Conservation (phyloP, 352 stramenopile species). For the Phytopythium kandeliae region DNA sequence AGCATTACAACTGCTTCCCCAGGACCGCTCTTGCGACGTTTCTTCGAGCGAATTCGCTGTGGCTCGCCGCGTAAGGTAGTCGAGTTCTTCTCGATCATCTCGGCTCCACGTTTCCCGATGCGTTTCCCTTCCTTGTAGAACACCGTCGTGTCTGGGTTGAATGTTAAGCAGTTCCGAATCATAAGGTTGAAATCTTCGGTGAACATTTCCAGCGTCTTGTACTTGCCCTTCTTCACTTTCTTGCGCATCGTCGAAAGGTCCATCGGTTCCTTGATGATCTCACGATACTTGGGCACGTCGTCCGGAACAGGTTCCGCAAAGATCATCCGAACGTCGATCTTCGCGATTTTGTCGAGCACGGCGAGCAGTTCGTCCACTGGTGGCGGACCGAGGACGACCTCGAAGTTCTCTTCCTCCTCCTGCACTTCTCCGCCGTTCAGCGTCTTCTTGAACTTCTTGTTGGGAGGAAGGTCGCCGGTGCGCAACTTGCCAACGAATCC, state of each 20-base stretch:
- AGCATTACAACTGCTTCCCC: constrained; percentile 65
- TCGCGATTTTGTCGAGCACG: constrained; percentile 78
- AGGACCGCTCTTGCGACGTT: constrained; percentile 55
- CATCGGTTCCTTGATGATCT: constrained; percentile 84
- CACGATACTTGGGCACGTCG: constrained; percentile 78
- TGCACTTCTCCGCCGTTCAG: constrained; percentile 32
- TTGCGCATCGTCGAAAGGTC: constrained; percentile 80
- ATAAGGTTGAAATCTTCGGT: constrained; percentile 79
- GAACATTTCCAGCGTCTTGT: constrained; percentile 79
- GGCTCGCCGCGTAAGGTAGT: constrained; percentile 58
- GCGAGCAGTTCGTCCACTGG: constrained; percentile 59
- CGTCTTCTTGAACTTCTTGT: constrained; percentile 77
- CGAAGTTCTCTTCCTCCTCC: constrained; percentile 78
- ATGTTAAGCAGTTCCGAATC: constrained; percentile 85
- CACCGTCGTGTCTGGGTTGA: constrained; percentile 81
- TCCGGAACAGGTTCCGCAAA: constrained; percentile 83
- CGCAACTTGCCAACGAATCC: constrained; percentile 66
- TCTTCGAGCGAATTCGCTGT: constrained; percentile 70
- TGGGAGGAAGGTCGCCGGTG: constrained; percentile 54
- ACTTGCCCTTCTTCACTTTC: constrained; percentile 74
- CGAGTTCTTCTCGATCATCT: constrained; percentile 72
- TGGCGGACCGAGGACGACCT: constrained; percentile 72
- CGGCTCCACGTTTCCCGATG: constrained; percentile 71
- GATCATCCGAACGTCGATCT: constrained; percentile 66
- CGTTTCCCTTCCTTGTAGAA: constrained; percentile 88